Evolutionary conservation across 192 early-diverging fungal species (phyloP), one percentile per base, ranked within the genome.

Genomic region (Podochytrium sp.): DNA sequence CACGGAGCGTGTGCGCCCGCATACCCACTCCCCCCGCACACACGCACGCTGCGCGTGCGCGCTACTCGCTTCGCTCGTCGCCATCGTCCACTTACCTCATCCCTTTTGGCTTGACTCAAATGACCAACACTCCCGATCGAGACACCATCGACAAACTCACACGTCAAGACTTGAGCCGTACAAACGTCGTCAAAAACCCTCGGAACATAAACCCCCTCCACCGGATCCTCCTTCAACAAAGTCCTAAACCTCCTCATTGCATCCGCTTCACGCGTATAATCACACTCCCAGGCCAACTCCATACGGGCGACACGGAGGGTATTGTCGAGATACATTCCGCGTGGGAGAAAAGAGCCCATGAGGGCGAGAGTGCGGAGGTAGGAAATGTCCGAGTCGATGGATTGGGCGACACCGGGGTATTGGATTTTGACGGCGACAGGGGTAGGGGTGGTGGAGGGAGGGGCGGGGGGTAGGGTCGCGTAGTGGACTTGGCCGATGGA

Each of bases 301-400:
- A 86, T 85, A 61, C 92, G 87, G 2, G 96, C 94, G 2, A 95
- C 95, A 51, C 88, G 86, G 65, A 99, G 93, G 0, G 95, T 97
- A 78, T 96, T 99, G 41, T 99, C 97, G 7, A 99, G 85, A 55
- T 96, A 99, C 78, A 99, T 87, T 6, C 97, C 97, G 33, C 90
- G 87, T 2, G 97, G 97, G 25, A 99, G 79, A 56, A 99, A 79
- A 49, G 89, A 91, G 52, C 90, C 90, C 79, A 98, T 89, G 4
- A 92, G 68, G 16, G 96, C 79, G 29, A 99, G 76, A 2, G 91
- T 85, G 64, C 90, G 87, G 41, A 99, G 68, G 68, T 96, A 94
- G 62, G 87, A 80, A 50, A 99, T 80, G 78, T 99, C 97, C 57
- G 86, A 90, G 60, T 94, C 93, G 67, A 99, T 99, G 5, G 91